These are phyloP conservation scores for Metarhizium robertsii DNA, from an alignment of 2,329 filamentous ascomycete species.

Conservation along the genomic window DNA sequence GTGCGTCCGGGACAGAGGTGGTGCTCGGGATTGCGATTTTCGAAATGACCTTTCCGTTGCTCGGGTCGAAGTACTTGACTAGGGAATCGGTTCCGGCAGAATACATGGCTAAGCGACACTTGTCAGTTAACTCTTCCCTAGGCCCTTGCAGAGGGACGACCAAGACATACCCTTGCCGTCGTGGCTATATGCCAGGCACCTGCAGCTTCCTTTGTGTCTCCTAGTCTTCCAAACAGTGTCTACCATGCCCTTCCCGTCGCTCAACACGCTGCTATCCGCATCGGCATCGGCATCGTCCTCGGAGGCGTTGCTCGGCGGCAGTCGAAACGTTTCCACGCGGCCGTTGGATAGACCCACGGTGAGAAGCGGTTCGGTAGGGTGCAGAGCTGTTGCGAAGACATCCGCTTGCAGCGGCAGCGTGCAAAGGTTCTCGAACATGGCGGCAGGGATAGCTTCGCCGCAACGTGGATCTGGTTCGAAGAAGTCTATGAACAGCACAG, in stretches of 20 bases:
- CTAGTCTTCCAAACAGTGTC: conserved; percentile 79
- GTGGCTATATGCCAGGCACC: conserved; percentile 66
- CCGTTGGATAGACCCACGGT: conserved; percentile 78
- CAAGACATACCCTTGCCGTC: conserved; percentile 59
- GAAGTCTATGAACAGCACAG: background rate
- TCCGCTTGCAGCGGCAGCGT: conserved; percentile 78
- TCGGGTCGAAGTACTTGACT: conserved; percentile 47
- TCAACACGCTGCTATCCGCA: conserved; percentile 39
- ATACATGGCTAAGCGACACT: conserved; percentile 39
- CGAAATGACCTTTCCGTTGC: conserved; percentile 59
- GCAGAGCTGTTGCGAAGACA: conserved; percentile 79
- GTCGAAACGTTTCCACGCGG: conserved; percentile 74
- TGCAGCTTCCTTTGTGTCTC: conserved; percentile 89
- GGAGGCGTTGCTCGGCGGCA: conserved; percentile 45
- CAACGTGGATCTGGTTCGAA: background rate
- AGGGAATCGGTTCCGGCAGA: conserved; percentile 54
- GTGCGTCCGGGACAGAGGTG: conserved; percentile 53
- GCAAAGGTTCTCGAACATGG: conserved; percentile 88
- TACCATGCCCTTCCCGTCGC: conserved; percentile 62
- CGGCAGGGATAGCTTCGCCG: background rate
- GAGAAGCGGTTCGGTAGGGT: conserved; percentile 75
- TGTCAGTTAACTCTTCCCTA: conserved; percentile 8
- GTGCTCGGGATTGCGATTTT: conserved; percentile 69
- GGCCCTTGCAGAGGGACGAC: conserved; percentile 9
- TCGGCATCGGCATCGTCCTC: conserved; percentile 43